Evolutionary conservation across 2,329 filamentous ascomycete species (phyloP).

Genomic region (Seiridium unicorne): DNA sequence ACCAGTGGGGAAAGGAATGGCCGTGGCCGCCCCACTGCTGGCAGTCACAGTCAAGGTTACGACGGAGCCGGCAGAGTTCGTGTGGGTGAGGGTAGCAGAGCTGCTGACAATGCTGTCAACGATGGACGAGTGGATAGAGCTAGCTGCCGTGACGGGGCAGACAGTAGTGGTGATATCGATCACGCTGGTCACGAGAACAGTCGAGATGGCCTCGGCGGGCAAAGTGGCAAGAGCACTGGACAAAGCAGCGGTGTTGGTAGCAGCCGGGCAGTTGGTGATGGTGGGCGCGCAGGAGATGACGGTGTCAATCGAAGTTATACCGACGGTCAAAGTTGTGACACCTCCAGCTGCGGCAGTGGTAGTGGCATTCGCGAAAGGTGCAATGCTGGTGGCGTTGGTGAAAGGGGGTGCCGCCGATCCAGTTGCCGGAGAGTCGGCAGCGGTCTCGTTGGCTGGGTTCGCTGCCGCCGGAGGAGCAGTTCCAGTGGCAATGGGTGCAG

Average conservation of each 20-base stretch:
- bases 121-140: constrained; percentile 23
- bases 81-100: constrained; percentile 5
- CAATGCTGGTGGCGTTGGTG: constrained; percentile 10
- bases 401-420: neutral
- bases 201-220: constrained; percentile 19
- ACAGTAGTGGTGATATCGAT: constrained; percentile 26
- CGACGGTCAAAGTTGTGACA: constrained; percentile 22
- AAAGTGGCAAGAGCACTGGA: constrained; percentile 19
- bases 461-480: no score
- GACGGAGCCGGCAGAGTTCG: constrained; percentile 4
- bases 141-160: constrained; percentile 23
- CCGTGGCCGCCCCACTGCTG: constrained; percentile 4
- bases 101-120: constrained; percentile 11
- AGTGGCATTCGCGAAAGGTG: constrained; percentile 7
- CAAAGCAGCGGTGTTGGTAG: constrained; percentile 18
- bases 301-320: constrained; percentile 20
- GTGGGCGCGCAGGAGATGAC: constrained; percentile 25
- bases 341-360: constrained; percentile 11
- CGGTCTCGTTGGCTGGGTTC: neutral
- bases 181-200: constrained; percentile 23
- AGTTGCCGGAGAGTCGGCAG: neutral
- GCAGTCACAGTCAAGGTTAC: constrained; percentile 5
- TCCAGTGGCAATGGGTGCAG: no score
- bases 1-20: constrained; percentile 6
- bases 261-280: constrained; percentile 24